Conservation (phyloP, 352 stramenopile species). For the Phytophthora sojae region DNA sequence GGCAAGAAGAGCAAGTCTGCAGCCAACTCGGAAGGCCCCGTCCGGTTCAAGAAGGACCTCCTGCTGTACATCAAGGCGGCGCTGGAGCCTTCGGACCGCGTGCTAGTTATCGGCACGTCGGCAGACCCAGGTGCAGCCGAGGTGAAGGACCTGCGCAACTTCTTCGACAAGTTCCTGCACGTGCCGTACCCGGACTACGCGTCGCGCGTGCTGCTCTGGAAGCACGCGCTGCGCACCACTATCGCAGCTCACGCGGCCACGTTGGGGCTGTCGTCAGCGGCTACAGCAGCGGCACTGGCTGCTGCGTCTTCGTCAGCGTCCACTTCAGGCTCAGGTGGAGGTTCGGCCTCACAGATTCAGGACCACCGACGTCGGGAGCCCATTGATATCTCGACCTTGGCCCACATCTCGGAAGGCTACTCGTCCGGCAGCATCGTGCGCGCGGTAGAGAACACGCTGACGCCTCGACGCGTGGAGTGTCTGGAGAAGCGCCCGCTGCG, state of each 20-base stretch:
- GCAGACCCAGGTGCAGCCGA: conserved; percentile 87
- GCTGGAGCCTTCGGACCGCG: conserved; percentile 88
- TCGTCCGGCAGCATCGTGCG: conserved; percentile 85
- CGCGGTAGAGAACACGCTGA: conserved; percentile 84
- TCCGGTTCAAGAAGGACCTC: conserved; percentile 95
- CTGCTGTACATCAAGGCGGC: conserved; percentile 93
- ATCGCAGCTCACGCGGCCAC: conserved; percentile 50
- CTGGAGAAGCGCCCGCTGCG: conserved; percentile 80
- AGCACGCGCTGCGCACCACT: conserved; percentile 67
- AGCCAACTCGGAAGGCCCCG: conserved; percentile 68
- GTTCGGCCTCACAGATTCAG: conserved; percentile 19
- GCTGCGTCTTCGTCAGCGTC: conserved; percentile 34
- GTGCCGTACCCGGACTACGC: conserved; percentile 93
- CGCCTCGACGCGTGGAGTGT: conserved; percentile 73
- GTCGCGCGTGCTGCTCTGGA: conserved; percentile 91
- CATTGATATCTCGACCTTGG: conserved; percentile 90
- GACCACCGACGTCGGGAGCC: conserved; percentile 38
- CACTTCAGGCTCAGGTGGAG: neutral
- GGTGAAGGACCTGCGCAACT: conserved; percentile 84
- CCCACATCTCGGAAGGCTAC: conserved; percentile 93
- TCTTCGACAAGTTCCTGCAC: conserved; percentile 95
- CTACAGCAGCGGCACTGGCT: conserved; percentile 29
- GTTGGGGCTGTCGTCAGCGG: conserved; percentile 28
- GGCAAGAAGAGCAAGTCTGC: conserved; percentile 83
- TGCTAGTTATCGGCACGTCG: conserved; percentile 92